Base-by-base conservation (phyloP, 2,329 filamentous ascomycete genomes). In the Fusarium brevicatenulatum region DNA sequence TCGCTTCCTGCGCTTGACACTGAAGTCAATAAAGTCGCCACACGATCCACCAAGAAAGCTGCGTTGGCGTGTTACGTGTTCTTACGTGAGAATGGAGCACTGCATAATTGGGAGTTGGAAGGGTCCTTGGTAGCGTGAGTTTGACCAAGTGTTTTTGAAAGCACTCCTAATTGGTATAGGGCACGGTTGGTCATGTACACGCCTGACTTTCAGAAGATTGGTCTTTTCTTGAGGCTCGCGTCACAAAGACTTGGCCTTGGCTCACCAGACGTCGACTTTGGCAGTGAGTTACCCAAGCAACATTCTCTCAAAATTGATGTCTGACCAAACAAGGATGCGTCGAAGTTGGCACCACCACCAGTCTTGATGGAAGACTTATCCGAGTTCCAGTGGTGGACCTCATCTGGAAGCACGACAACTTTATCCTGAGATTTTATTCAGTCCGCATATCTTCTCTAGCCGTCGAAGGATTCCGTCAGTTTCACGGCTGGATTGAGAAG, bases 101-200 rank as follows among this genome's bases (percentile, higher is more conserved):
- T 58, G 1, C 42, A 63, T 3, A 58, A 63, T 7, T 58, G 60
- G 52, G 53, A 58, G 13, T 19, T 63, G 16, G 34, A 47, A 0
- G 60, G 60, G 9, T 18, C 34, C 2, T 16, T 63, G 15, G 36
- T 63, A 9, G 52, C 53, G 60, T 63, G 13, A 63, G 60, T 58
- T 28, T 0, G 5, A 9, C 0, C 0, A 18, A 19, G 3, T 0
- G 5, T 7, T 9, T 0, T 1, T 8, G 3, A 9, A 9, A 2
- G 2, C 1, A 18, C 0, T 1, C 16, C 59, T 63, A 6, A 57
- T 8, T 1, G 7, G 0, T 9, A 1, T 6, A 63, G 52, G 18
- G 15, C 42, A 18, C 52, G 60, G 1, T 18, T 47, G 4, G 34
- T 57, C 1, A 47, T 63, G 40, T 58, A 40, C 2, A 11, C 30